These are phyloP conservation scores for Tremella mesenterica DNA, from an alignment of 768 basidiomycete species.

Conservation along the genomic window DNA sequence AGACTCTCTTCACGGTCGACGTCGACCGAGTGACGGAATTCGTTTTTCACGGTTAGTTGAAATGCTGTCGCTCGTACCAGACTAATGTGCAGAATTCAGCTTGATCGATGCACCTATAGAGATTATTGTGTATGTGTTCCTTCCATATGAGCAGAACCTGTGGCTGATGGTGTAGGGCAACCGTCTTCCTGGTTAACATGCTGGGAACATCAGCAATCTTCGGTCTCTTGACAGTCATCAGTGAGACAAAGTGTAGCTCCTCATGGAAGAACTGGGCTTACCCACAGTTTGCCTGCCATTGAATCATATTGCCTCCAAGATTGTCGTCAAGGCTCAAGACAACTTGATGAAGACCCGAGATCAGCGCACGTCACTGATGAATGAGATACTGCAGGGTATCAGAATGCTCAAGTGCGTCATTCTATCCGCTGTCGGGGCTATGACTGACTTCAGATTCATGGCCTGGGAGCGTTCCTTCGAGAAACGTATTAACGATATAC, in stretches of 20 bases:
- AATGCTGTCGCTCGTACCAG: not conserved
- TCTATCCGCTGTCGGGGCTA: not conserved
- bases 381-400: constrained; percentile 78
- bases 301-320: constrained; percentile 74
- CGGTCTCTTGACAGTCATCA: constrained; percentile 65
- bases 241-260: constrained; percentile 32
- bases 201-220: constrained; percentile 51
- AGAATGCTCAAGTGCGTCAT: constrained; percentile 67
- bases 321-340: constrained; percentile 68
- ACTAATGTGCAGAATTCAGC: constrained; percentile 15
- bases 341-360: constrained; percentile 86
- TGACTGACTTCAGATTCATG: constrained; percentile 59
- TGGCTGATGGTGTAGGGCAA: constrained; percentile 47
- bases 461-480: constrained; percentile 91
- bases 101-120: constrained; percentile 41
- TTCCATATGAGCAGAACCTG: not conserved
- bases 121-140: constrained; percentile 50
- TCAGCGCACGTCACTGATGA: constrained; percentile 84
- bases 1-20: constrained; percentile 86
- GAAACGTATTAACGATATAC: constrained; percentile 58
- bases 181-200: constrained; percentile 66
- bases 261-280: not conserved
- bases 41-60: constrained; percentile 37
- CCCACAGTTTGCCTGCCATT: constrained; percentile 54
- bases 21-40: constrained; percentile 84